Evolutionary conservation across 257 asterid genomes (phyloP).

Genomic region (Ophiorrhiza pumila): DNA sequence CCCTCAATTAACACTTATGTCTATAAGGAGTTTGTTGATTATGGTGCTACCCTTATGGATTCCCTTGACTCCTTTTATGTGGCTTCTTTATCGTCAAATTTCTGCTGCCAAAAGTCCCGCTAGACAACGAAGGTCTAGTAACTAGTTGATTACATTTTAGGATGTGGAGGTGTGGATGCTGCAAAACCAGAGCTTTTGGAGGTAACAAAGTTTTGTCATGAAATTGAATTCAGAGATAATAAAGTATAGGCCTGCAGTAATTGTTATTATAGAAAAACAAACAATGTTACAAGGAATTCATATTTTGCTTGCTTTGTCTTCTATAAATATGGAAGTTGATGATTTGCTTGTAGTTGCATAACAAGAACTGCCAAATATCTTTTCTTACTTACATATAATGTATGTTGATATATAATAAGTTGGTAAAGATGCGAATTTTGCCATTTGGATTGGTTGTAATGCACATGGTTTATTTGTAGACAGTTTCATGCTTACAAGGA

Average conservation of each 20-base stretch:
- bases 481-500: conserved; percentile 90
- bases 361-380: background rate
- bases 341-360: background rate
- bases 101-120: conserved; percentile 89
- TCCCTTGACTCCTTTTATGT: conserved; percentile 88
- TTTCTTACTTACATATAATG: background rate
- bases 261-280: background rate
- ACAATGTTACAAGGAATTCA: background rate
- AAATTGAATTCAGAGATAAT: background rate
- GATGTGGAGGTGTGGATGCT: conserved; percentile 90
- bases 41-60: conserved; percentile 80
- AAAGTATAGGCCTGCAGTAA: background rate
- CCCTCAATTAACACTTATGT: conserved; percentile 65
- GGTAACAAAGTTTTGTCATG: conserved; percentile 31
- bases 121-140: conserved; percentile 55
- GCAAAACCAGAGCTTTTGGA: conserved; percentile 97
- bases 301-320: background rate
- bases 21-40: conserved; percentile 69
- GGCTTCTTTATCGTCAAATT: conserved; percentile 84
- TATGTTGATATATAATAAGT: background rate
- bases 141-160: conserved; percentile 63
- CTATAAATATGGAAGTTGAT: background rate
- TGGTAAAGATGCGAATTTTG: no score
- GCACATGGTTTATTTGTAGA: conserved; percentile 34
- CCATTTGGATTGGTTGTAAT: conserved; percentile 4